Evolutionary conservation across 2,329 filamentous ascomycete species (phyloP).

Genomic region (Aspergillus melleus): DNA sequence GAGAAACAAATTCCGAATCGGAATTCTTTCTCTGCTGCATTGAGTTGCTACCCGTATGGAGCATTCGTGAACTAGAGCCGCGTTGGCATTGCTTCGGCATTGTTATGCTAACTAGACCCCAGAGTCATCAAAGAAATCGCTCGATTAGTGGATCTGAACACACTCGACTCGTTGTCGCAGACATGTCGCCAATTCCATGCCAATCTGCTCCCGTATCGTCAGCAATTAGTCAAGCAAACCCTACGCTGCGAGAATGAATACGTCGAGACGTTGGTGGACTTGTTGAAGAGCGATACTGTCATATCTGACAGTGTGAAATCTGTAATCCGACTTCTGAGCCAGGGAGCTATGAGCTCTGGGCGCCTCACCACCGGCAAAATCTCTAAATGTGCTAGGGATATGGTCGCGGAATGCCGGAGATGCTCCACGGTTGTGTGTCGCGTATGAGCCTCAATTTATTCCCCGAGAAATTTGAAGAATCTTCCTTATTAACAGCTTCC

Average conservation of each 20-base stretch:
- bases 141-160: conserved; percentile 78
- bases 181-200: conserved; percentile 78
- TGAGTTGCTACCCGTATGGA: conserved; percentile 52
- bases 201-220: conserved; percentile 76
- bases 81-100: conserved; percentile 10
- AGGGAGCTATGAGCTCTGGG: conserved; percentile 30
- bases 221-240: conserved; percentile 70
- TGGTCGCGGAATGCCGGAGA: conserved; percentile 79
- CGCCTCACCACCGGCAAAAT: conserved; percentile 65
- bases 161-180: conserved; percentile 76
- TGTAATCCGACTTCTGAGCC: conserved; percentile 30
- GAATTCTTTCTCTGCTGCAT: conserved; percentile 42
- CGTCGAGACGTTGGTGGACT: conserved; percentile 38
- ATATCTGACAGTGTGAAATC: conserved; percentile 34
- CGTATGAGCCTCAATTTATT: conserved; percentile 52
- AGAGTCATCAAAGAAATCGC: conserved; percentile 78
- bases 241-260: conserved; percentile 77
- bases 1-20: conserved; percentile 24
- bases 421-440: conserved; percentile 79
- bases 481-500: conserved; percentile 12
- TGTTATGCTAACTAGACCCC: conserved; percentile 24
- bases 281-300: conserved; percentile 44
- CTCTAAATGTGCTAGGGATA: conserved; percentile 78
- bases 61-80: conserved; percentile 14
- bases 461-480: background rate